These are phyloP conservation scores for Geotrichum europaeum DNA, from an alignment of 1,139 yeast genomes.

Conservation along the genomic window DNA sequence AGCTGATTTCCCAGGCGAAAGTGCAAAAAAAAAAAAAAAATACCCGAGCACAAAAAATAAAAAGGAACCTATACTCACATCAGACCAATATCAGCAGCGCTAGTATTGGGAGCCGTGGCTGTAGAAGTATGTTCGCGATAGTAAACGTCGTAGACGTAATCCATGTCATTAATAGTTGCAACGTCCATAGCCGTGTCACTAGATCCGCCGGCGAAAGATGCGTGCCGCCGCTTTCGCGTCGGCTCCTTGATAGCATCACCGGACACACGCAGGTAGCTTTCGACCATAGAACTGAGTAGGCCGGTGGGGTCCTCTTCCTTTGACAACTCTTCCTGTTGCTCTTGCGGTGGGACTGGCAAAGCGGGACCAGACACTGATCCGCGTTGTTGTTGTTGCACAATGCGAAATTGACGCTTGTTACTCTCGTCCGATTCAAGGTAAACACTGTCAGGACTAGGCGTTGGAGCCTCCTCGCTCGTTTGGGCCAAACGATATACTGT, in stretches of 20 bases:
- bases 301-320: conserved; percentile 9
- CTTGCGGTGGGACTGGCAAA: not conserved
- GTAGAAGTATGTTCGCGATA: conserved; percentile 43
- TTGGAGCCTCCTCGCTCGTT: conserved; percentile 46
- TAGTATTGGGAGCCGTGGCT: conserved; percentile 13
- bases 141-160: conserved; percentile 89
- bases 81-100: conserved; percentile 29
- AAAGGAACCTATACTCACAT: conserved; percentile 31
- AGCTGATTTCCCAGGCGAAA: not conserved
- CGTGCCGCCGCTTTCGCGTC: conserved; percentile 5
- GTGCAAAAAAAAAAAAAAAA: not conserved
- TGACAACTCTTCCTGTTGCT: not conserved
- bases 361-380: not conserved
- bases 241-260: conserved; percentile 7
- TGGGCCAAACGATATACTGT: conserved; percentile 55
- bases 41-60: not conserved
- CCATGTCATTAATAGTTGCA: conserved; percentile 28
- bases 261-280: conserved; percentile 7
- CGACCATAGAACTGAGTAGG: conserved; percentile 12
- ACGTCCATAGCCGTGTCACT: conserved; percentile 18
- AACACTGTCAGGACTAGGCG: not conserved
- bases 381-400: not conserved
- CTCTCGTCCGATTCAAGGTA: not conserved
- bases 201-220: not conserved
- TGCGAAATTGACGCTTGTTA: not conserved